A percentile compares a stretch with the other conserved stretches of the same genome.
Conservation (phyloP, 2,329 filamentous ascomycete genomes). For the Mollisiaceae sp. region DNA sequence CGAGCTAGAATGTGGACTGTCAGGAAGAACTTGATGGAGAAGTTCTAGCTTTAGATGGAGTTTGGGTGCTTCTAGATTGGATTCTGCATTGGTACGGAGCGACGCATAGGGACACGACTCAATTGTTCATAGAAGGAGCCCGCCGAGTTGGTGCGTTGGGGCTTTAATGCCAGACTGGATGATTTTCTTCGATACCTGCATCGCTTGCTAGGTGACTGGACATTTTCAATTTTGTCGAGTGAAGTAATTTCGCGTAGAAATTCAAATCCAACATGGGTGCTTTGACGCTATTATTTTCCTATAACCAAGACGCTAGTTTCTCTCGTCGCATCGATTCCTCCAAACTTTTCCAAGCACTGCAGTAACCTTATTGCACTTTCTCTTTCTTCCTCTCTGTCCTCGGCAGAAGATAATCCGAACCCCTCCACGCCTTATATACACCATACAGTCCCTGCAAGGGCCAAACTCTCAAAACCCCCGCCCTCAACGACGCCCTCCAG, state of each 20-base stretch:
- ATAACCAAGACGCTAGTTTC: neutral
- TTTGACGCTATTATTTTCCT: neutral
- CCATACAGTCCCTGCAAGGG: slow-evolving; percentile 14
- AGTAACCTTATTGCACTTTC: neutral
- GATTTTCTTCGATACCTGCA: neutral
- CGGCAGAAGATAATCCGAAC: slow-evolving; percentile 8
- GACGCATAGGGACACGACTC: neutral
- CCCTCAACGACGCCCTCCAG: slow-evolving; percentile 41
- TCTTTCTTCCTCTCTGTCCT: neutral
- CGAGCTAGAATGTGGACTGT: slow-evolving; percentile 93
- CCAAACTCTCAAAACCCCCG: neutral
- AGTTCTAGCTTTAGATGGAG: slow-evolving; percentile 48
- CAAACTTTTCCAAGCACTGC: neutral
- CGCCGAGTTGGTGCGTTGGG: neutral
- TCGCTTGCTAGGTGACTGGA: neutral
- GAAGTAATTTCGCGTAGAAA: neutral
- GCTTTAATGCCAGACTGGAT: neutral
- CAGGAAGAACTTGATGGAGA: slow-evolving; percentile 84
- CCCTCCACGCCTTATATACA: neutral
- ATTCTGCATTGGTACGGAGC: neutral
- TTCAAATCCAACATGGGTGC: neutral
- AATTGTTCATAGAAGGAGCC: neutral
- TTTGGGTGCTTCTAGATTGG: neutral
- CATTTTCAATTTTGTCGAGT: neutral
- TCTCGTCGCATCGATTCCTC: neutral